These are phyloP conservation scores for Orobanche coerulescens DNA, from an alignment of 257 asterid species.

Conservation along the genomic window DNA sequence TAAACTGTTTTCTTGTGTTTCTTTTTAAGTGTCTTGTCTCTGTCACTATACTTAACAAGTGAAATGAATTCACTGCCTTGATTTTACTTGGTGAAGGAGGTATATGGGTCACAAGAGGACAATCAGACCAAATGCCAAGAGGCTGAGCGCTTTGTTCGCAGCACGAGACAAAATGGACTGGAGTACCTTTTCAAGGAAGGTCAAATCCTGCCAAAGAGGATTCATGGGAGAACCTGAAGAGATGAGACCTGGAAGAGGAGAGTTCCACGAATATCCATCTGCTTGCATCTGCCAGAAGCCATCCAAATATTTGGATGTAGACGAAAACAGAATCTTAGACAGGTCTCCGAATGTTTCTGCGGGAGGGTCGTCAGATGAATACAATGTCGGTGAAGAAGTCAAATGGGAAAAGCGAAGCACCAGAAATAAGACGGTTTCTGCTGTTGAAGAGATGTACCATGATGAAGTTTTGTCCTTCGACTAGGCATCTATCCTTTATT, in stretches of 20 bases:
- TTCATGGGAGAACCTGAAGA: slow-evolving; percentile 99
- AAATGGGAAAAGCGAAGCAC: slow-evolving; percentile 22
- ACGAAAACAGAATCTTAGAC: slow-evolving; percentile 19
- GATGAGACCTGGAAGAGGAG: slow-evolving; percentile 88
- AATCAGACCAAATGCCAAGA: slow-evolving; percentile 87
- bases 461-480: slow-evolving; percentile 28
- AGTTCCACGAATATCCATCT: slow-evolving; percentile 88
- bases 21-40: neutral
- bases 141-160: slow-evolving; percentile 70
- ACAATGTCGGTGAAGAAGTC: slow-evolving; percentile 15
- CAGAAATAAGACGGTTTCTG: slow-evolving; percentile 24
- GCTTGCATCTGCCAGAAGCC: slow-evolving; percentile 78
- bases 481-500: neutral
- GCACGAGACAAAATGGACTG: slow-evolving; percentile 67
- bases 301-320: slow-evolving; percentile 24
- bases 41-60: neutral
- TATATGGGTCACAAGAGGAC: slow-evolving; percentile 96
- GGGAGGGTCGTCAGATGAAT: slow-evolving; percentile 19
- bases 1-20: neutral
- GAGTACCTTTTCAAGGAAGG: slow-evolving; percentile 70
- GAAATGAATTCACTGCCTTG: slow-evolving; percentile 17
- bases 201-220: slow-evolving; percentile 86
- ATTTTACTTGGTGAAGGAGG: slow-evolving; percentile 56
- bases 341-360: slow-evolving; percentile 29
- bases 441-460: slow-evolving; percentile 35